Percentiles rank a stretch among this genome's conserved stretches.
Evolutionary conservation across 108 stramenopile species (phyloP).

Genomic region (Skeletonema tropicum): DNA sequence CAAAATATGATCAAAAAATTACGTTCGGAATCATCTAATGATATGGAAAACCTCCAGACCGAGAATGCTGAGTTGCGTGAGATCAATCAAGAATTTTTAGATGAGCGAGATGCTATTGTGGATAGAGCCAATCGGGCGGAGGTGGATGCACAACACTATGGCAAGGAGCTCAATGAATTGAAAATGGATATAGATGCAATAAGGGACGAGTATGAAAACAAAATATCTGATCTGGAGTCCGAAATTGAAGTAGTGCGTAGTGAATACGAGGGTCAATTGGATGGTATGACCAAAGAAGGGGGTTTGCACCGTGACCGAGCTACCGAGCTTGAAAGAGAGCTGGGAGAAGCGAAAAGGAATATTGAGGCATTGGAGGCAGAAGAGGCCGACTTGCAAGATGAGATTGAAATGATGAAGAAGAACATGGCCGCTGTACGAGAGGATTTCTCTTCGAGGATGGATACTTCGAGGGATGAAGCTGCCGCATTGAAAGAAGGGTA

Average conservation of each 20-base stretch:
- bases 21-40: slow-evolving; percentile 16
- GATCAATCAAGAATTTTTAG: slow-evolving; percentile 16
- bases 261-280: slow-evolving; percentile 32
- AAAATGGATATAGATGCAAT: slow-evolving; percentile 39
- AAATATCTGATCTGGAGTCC: slow-evolving; percentile 29
- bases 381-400: slow-evolving; percentile 42
- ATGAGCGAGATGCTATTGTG: slow-evolving; percentile 21
- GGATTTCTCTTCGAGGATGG: slow-evolving; percentile 35
- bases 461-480: slow-evolving; percentile 26
- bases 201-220: slow-evolving; percentile 42
- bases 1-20: slow-evolving; percentile 26
- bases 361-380: slow-evolving; percentile 40
- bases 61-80: slow-evolving; percentile 30
- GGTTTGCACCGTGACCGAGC: slow-evolving; percentile 28
- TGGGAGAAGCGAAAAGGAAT: slow-evolving; percentile 34
- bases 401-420: slow-evolving; percentile 49
- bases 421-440: slow-evolving; percentile 44
- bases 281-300: slow-evolving; percentile 21
- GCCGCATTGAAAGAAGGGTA: slow-evolving; percentile 30
- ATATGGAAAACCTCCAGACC: slow-evolving; percentile 19
- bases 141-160: slow-evolving; percentile 17
- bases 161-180: slow-evolving; percentile 30
- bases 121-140: slow-evolving; percentile 36
- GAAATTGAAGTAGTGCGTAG: slow-evolving; percentile 25
- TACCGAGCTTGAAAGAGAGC: slow-evolving; percentile 19